Evolutionary conservation across 1,284 basidiomycete genomes (phyloP).

Genomic region (Sanghuangporus baumii): DNA sequence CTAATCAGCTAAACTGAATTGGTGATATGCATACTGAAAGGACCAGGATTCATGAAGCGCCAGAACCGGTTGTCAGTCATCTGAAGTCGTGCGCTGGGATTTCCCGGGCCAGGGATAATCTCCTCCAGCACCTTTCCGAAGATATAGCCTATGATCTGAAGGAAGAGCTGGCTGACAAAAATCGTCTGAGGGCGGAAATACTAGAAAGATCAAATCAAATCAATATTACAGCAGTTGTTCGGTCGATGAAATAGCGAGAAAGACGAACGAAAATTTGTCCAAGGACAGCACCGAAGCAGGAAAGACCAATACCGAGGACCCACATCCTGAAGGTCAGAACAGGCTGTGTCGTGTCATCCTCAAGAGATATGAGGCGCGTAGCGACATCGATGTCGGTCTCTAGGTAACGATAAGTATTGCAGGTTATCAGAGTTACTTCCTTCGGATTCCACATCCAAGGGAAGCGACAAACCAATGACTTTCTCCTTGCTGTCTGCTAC

Average conservation of each 20-base stretch:
- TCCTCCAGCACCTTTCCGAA: conserved; percentile 37
- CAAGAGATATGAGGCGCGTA: conserved; percentile 45
- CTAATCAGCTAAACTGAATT: no score
- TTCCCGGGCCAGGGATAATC: conserved; percentile 41
- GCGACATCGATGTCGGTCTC: conserved; percentile 44
- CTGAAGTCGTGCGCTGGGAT: conserved; percentile 26
- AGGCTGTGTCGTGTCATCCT: conserved; percentile 53
- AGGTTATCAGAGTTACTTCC: background rate
- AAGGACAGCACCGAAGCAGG: conserved; percentile 51
- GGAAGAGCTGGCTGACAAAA: conserved; percentile 49
- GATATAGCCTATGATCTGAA: conserved; percentile 46
- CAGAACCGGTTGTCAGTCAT: conserved; percentile 39
- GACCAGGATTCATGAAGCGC: conserved; percentile 50
- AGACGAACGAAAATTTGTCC: conserved; percentile 49
- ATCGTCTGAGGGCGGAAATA: conserved; percentile 46
- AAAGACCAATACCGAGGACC: conserved; percentile 42
- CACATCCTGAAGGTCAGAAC: conserved; percentile 44
- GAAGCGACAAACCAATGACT: conserved; percentile 30
- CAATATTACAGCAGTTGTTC: background rate
- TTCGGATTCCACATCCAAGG: background rate
- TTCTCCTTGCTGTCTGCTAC: conserved; percentile 31
- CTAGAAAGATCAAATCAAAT: background rate
- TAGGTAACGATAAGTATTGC: conserved; percentile 5
- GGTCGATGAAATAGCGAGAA: background rate
- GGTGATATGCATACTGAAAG: conserved; percentile 37